These are phyloP conservation scores for Fragaria vesca DNA, from an alignment of 306 rosid genomes.

Conservation along the genomic window DNA sequence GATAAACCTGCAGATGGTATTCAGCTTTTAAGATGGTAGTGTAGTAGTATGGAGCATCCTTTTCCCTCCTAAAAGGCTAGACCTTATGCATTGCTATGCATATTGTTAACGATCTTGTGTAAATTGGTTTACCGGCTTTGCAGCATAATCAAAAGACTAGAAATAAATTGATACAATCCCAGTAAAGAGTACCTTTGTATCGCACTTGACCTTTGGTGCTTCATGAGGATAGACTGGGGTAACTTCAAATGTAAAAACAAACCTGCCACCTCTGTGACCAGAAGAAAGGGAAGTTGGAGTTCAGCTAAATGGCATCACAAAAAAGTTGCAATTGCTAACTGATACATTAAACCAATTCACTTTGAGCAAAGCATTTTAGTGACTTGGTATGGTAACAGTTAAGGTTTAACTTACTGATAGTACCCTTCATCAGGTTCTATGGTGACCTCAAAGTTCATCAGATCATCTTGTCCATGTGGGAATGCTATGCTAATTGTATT, in stretches of 20 bases:
- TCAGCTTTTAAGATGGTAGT: neutral
- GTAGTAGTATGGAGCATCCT: neutral
- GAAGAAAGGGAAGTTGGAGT: neutral
- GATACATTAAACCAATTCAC: neutral
- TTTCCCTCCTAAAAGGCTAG: neutral
- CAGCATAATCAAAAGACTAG: neutral
- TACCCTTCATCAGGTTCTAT: conserved; percentile 43
- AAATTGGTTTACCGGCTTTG: neutral
- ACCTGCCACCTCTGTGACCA: conserved; percentile 35
- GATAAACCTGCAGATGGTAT: conserved; percentile 36
- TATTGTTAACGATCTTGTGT: neutral
- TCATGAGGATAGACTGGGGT: conserved; percentile 45
- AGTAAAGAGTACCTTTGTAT: conserved; percentile 35
- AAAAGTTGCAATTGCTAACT: neutral
- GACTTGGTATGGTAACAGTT: neutral
- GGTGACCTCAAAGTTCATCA: conserved; percentile 44
- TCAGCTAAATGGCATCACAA: neutral
- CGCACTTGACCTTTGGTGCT: conserved; percentile 46
- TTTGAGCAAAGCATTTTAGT: neutral
- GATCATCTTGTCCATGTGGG: conserved; percentile 41
- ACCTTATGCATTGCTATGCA: neutral
- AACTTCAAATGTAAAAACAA: conserved; percentile 39
- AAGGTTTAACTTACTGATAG: conserved; percentile 31
- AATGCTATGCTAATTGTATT: conserved; percentile 34
- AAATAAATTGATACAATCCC: neutral